Conservation (phyloP, 139 green algal species). For the Spirogloea muscicola region DNA sequence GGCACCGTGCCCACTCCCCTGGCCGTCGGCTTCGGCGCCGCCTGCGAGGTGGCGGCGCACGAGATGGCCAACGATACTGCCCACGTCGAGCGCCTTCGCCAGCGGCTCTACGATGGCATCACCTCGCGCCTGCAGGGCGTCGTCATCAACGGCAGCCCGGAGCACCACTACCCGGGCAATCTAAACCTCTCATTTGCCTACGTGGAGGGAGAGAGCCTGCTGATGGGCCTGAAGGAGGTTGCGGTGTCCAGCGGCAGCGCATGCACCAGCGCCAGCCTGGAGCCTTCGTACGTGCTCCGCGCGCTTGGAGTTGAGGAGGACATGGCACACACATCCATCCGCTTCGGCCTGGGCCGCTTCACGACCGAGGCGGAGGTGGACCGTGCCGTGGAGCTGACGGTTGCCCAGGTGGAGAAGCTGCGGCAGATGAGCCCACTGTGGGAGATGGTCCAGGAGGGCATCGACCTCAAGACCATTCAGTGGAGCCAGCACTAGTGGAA, state of each 20-base stretch:
- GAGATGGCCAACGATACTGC: conserved; percentile 54
- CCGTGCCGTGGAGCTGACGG: conserved; percentile 59
- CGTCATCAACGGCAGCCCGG: conserved; percentile 77
- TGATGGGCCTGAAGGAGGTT: conserved; percentile 97
- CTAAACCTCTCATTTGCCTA: conserved; percentile 96
- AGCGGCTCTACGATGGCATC: conserved; percentile 79
- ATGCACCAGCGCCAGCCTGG: conserved; percentile 90
- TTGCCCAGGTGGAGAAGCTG: conserved; percentile 89
- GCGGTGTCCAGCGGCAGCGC: conserved; percentile 83
- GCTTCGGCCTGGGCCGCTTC: conserved; percentile 91
- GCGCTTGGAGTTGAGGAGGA: conserved; percentile 97
- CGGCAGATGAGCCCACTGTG: conserved; percentile 93
- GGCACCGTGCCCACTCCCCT: conserved; percentile 84
- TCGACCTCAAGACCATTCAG: conserved; percentile 95
- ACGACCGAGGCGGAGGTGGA: conserved; percentile 89
- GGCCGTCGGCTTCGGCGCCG: conserved; percentile 82
- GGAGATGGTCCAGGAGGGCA: conserved; percentile 96
- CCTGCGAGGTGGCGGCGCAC: conserved; percentile 69
- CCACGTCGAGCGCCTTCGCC: conserved; percentile 69
- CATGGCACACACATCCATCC: conserved; percentile 89
- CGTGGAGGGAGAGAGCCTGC: conserved; percentile 79
- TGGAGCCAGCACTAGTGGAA: conserved; percentile 89
- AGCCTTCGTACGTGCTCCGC: conserved; percentile 94
- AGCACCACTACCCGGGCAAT: conserved; percentile 80
- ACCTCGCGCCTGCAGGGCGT: conserved; percentile 65